Base-by-base conservation (phyloP, 768 basidiomycete genomes). In the Podaxis sp. region DNA sequence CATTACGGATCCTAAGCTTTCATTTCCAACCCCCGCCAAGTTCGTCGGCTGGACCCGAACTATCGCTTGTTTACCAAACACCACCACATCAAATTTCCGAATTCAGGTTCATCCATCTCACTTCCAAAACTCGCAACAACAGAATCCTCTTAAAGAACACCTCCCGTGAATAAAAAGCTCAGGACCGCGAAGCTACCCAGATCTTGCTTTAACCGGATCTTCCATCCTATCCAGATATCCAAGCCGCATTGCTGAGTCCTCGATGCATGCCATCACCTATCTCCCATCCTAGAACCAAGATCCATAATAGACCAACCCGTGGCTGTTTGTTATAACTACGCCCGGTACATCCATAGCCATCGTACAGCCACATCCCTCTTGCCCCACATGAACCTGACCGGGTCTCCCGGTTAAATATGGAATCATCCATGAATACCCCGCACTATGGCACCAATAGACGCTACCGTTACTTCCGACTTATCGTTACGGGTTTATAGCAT, bases 351-450 rank as follows among this genome's bases (percentile, higher is more conserved):
- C 12, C 49, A 51, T 13, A 33, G 33, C 22, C 36, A 13, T 42
- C 17, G 15, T 57, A 57, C 26, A 46, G 19, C 42, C 42, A 42
- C 56, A 57, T 44, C 19, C 26, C 33, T 26, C 24, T 42, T 57
- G 44, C 40, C 56, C 39, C 36, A 3, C 15, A 13, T 24, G 39
- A 56, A 28, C 39, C 40, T 42, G 26, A 26, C 24, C 39, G 11
- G 6, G 42, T 11, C 49, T 28, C 22, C 22, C 28, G 33, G 57
- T 48, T 59, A 48, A 48, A 46, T 57, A 13, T 57, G 12, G 46
- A 57, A 51, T 59, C 57, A 49, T 48, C 57, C 46, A 59, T 33
- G 57, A 49, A 59, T 49, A 49, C 46, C 57, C 57, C 46, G 57
- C 57, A 38, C 33, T 39, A 12, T 9, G 44, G 44, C 17, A 19